Base-by-base conservation (phyloP, 1,284 basidiomycete species). In the Melampsora larici-populina region DNA sequence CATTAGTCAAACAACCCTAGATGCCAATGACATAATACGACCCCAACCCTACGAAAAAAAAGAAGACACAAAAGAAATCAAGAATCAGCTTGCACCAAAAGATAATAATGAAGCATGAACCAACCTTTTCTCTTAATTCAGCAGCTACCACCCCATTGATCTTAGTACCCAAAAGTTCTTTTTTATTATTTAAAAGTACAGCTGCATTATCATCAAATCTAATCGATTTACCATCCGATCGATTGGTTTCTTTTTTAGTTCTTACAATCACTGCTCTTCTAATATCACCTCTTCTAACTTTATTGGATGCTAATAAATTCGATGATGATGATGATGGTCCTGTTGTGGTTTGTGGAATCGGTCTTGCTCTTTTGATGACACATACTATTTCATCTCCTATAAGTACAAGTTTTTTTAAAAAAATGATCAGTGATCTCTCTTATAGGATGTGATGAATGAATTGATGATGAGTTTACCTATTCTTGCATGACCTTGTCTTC, bases 161-260 rank as follows among this genome's bases (percentile, higher is more conserved):
- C 81, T 96, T 89, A 78, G 95, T 97, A 8, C 94, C 96, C 79
- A 98, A 84, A 90, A 98, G 94, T 85, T 99, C 96, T 81, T 91
- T 89, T 86, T 97, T 98, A 87, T 93, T 93, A 85, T 99, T 99
- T 79, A 99, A 85, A 40, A 99, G 86, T 0, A 99, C 94, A 46
- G 91, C 95, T 0, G 97, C 97, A 83, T 98, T 98, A 87, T 99
- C 97, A 85, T 99, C 97, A 85, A 99, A 99, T 69, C 93, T 89
- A 82, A 95, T 87, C 80, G 89, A 87, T 17, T 92, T 88, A 5
- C 94, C 94, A 84, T 97, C 94, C n/a, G 93, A 91, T 82, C 93
- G 86, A 60, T 89, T 87, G 13, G 91, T 89, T 64, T 89, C 85
- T 85, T 94, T 95, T 81, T 89, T 89, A 17, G 94, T 96, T 69